A percentile compares a stretch with the other conserved stretches of the same genome.
Evolutionary conservation across 306 rosid species (phyloP).

Genomic region (Castanea sativa): DNA sequence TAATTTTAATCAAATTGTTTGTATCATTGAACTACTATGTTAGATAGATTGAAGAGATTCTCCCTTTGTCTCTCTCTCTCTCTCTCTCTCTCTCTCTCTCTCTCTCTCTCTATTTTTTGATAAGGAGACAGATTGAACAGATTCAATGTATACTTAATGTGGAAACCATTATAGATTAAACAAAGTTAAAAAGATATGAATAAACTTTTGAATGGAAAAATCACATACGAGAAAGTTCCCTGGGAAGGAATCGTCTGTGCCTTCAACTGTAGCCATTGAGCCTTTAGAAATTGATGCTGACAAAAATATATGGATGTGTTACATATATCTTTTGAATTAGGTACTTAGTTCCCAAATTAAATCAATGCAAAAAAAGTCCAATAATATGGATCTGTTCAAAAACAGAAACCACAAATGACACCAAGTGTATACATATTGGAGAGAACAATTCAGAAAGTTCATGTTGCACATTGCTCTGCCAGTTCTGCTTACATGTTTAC

Average conservation of each 20-base stretch:
- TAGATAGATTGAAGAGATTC: background rate
- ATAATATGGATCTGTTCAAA: background rate
- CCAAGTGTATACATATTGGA: background rate
- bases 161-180: background rate
- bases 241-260: slow-evolving; percentile 49
- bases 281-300: slow-evolving; percentile 41
- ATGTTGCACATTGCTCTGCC: background rate
- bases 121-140: background rate
- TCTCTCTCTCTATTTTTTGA: too few species aligned
- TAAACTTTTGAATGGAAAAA: background rate
- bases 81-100: too few species aligned
- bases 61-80: too few species aligned
- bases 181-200: background rate
- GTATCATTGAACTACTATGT: too few species aligned
- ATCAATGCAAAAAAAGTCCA: background rate
- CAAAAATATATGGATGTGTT: slow-evolving; percentile 27
- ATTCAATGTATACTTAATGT: background rate
- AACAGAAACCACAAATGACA: background rate
- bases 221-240: slow-evolving; percentile 59
- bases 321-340: slow-evolving; percentile 2
- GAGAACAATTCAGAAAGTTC: background rate
- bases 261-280: slow-evolving; percentile 34
- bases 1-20: too few species aligned
- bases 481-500: background rate
- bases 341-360: background rate